phyloP scores from a whole-genome alignment of 2,329 filamentous ascomycete species.

The Clonostachys rhizophaga region DNA sequence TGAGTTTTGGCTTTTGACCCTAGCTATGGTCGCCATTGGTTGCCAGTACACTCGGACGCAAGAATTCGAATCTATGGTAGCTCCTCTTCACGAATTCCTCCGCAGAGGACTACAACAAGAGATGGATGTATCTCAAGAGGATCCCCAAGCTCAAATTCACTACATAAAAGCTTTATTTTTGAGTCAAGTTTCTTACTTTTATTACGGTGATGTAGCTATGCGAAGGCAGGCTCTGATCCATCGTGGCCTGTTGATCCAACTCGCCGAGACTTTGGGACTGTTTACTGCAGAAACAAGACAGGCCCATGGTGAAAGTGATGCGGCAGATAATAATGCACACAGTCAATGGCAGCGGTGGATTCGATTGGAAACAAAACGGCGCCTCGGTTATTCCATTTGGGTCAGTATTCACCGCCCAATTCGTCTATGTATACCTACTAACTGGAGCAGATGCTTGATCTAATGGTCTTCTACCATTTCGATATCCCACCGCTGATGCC shows the following conservation, averaged over 20 bases:
- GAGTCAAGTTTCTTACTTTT: neutral
- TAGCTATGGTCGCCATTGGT: constrained; percentile 13
- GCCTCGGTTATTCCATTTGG: constrained; percentile 7
- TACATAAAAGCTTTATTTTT: constrained; percentile 1
- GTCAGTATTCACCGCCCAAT: constrained; percentile 2
- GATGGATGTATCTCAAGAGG: neutral
- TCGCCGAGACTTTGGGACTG: neutral
- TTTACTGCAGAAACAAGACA: neutral
- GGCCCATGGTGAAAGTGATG: no score
- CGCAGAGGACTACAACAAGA: constrained; percentile 5
- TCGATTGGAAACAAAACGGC: constrained; percentile 3
- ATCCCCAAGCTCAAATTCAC: neutral
- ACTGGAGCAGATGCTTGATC: neutral
- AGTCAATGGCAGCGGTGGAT: constrained; percentile 1
- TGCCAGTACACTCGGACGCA: constrained; percentile 13
- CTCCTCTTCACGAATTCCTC: constrained; percentile 14
- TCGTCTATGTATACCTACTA: neutral
- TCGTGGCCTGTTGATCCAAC: neutral
- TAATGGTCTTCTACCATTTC: constrained; percentile 1
- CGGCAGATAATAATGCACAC: no score
- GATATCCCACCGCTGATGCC: neutral
- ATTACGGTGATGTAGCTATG: neutral
- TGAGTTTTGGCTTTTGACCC: constrained; percentile 10
- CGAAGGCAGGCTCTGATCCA: neutral
- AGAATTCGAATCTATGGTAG: constrained; percentile 10